These are phyloP conservation scores for Fusarium begoniae DNA, from an alignment of 2,329 filamentous ascomycete species.

Conservation along the genomic window DNA sequence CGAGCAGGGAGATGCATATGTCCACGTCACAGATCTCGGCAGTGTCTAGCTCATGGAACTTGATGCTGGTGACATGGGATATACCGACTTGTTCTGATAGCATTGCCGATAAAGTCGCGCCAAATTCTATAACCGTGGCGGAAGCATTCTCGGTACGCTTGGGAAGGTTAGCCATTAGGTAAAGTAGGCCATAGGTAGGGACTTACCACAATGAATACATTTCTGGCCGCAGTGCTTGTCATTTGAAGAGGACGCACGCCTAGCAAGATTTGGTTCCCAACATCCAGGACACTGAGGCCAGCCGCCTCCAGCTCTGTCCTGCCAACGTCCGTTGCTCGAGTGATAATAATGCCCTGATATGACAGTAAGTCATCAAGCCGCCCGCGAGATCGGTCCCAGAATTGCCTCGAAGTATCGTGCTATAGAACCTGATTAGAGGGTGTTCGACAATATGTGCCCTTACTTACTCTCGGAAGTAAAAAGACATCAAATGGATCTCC, in stretches of 20 bases:
- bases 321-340: neutral
- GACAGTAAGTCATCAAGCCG: fast-evolving
- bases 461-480: neutral
- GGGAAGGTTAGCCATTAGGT: neutral
- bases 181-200: fast-evolving
- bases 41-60: neutral
- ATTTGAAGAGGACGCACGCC: neutral
- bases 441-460: fast-evolving
- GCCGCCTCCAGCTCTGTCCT: fast-evolving
- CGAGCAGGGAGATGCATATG: neutral
- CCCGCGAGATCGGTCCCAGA: neutral
- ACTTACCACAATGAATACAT: neutral
- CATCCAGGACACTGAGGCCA: neutral
- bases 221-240: neutral
- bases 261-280: neutral
- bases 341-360: neutral
- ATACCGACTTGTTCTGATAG: neutral
- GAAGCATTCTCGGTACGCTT: neutral
- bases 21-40: neutral
- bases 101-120: neutral
- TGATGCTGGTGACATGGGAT: neutral
- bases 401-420: neutral
- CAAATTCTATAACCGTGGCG: neutral
- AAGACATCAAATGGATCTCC: neutral
- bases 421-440: neutral